A percentile compares a stretch with the other conserved stretches of the same genome.
phyloP scores from a whole-genome alignment of 495 filamentous ascomycete genomes.

The Aspergillus heteromorphus region DNA sequence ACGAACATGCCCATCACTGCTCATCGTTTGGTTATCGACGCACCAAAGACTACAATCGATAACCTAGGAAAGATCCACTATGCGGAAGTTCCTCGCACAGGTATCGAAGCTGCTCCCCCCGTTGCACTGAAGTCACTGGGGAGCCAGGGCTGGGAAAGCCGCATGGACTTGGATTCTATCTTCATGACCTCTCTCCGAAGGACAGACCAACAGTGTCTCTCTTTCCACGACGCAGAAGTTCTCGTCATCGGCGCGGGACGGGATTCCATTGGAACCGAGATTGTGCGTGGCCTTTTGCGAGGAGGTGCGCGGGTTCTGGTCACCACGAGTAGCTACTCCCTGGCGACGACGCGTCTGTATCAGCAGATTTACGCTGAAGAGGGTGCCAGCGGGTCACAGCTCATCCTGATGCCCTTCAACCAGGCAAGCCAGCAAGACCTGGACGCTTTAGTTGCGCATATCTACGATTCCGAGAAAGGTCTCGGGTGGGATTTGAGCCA shows the following conservation, averaged over 20 bases:
- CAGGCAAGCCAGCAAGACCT: constrained; percentile 26
- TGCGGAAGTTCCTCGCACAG: constrained; percentile 1
- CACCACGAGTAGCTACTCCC: constrained; percentile 16
- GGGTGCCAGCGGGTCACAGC: constrained; percentile 16
- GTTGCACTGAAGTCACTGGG: not conserved
- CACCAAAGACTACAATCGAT: constrained; percentile 14
- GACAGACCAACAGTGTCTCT: constrained; percentile 1
- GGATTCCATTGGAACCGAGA: constrained; percentile 18
- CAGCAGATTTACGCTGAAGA: constrained; percentile 14
- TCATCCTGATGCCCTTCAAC: constrained; percentile 24
- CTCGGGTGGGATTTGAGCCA: constrained; percentile 98
- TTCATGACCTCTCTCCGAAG: not conserved
- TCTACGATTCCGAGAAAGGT: constrained; percentile 87
- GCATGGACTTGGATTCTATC: not conserved
- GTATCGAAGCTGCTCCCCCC: not conserved
- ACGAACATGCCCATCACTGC: not conserved
- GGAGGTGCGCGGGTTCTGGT: constrained; percentile 24
- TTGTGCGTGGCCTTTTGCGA: constrained; percentile 12
- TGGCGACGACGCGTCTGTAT: constrained; percentile 6
- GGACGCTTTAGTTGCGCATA: constrained; percentile 74
- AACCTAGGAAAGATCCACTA: constrained; percentile 5
- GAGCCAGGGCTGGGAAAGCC: not conserved
- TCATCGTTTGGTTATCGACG: not conserved
- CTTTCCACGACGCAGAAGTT: constrained; percentile 9
- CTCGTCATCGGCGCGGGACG: constrained; percentile 24